Evolutionary conservation across 768 basidiomycete genomes (phyloP), one percentile per base, ranked within the genome.

Genomic region (Suillus bovinus): DNA sequence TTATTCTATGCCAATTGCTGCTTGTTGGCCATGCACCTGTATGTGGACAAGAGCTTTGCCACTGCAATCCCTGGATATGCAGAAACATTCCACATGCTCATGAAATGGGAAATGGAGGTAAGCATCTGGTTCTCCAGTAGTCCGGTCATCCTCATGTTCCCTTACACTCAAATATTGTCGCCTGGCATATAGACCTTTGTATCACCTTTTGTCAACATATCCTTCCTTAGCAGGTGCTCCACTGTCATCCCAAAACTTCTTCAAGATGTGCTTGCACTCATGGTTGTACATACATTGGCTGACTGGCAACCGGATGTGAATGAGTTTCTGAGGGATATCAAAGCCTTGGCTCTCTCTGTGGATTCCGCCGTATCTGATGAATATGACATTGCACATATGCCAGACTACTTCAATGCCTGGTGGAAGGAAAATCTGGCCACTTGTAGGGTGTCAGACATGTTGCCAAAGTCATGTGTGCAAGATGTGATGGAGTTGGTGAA

Each of bases 311-410:
- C n/a, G 20, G 42, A 44, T 10, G n/a, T 44, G 1, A 10, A n/a
- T 22, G 9, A 9, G 2, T 0, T 46, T 11, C 22, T 46, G 1
- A 22, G 0, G 10, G 22, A 46, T 13, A 46, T 46, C 22, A 46
- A 47, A 10, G 46, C 22, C 13, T 47, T 47, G 46, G 3, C 3
- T 5, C 4, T 24, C 13, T 22, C 46, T 27, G 13, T 16, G 5
- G 24, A 42, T 20, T n/a, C 20, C 1, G 3, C 6, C 24, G 0
- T 0, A 1, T 14, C 2, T 0, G 22, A 47, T 16, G 13, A 27
- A 14, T 47, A 47, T 47, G 46, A 47, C 13, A 47, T 47, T 47
- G 46, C 24, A 27, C 24, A 7, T 2, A 17, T 27, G 24, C 47
- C 42, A n/a, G 42, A 49, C 24, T 49, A 27, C 27, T 49, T 49